Evolutionary conservation across 805 yeast genomes (phyloP).

Genomic region (Suhomyces vadensis): DNA sequence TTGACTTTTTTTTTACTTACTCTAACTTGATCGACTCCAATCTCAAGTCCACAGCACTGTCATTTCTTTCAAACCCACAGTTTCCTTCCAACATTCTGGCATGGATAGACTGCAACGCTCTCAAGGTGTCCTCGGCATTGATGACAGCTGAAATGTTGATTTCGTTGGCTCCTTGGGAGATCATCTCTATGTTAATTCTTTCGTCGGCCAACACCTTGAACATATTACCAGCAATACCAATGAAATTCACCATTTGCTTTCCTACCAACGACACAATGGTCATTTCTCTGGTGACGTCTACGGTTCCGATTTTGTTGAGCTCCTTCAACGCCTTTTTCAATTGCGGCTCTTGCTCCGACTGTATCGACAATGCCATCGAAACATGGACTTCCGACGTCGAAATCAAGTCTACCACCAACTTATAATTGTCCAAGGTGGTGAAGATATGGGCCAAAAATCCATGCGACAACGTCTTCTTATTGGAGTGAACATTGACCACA

Average conservation of each 20-base stretch:
- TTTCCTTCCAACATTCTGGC: conserved; percentile 61
- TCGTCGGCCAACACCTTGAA: conserved; percentile 92
- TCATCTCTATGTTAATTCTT: conserved; percentile 93
- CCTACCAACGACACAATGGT: conserved; percentile 95
- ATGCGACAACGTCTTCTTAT: conserved; percentile 87
- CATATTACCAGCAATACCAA: conserved; percentile 97
- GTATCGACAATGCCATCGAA: conserved; percentile 92
- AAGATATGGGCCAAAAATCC: conserved; percentile 93
- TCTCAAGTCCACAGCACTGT: conserved; percentile 30
- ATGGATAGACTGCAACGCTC: conserved; percentile 86
- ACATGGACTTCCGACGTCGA: conserved; percentile 98
- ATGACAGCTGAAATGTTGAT: conserved; percentile 96
- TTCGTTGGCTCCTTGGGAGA: conserved; percentile 97
- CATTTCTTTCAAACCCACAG: conserved; percentile 23
- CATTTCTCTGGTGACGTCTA: conserved; percentile 84
- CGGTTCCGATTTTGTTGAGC: conserved; percentile 77
- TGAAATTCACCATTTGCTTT: conserved; percentile 92
- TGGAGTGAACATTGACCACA: conserved; percentile 90
- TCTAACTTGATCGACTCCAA: not conserved
- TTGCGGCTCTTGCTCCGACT: conserved; percentile 59
- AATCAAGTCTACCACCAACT: conserved; percentile 89
- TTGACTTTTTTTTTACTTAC: not conserved
- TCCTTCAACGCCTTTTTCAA: conserved; percentile 76
- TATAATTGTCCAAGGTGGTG: conserved; percentile 77
- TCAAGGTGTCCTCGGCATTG: conserved; percentile 74